These are phyloP conservation scores for Vitellaria paradoxa DNA, from an alignment of 179 eudicot genomes.

Conservation along the genomic window DNA sequence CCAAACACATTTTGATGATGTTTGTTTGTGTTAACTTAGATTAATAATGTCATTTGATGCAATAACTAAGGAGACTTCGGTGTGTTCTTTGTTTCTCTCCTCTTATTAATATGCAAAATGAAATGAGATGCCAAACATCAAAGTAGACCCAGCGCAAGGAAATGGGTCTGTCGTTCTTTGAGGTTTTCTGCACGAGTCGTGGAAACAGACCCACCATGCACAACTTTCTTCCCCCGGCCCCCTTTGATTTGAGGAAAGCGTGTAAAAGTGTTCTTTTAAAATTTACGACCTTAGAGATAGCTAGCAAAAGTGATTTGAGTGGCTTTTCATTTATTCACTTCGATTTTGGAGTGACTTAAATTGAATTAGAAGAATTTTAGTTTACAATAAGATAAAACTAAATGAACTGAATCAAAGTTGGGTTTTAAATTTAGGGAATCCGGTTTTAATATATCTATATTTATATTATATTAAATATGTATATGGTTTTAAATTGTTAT, in stretches of 20 bases:
- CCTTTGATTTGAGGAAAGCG: conserved; percentile 7
- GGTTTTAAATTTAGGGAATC: no score
- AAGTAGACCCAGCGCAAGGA: not conserved
- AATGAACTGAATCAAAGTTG: no score
- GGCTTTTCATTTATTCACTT: no score
- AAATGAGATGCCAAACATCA: not conserved
- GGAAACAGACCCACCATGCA: conserved; percentile 11
- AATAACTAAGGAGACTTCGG: not conserved
- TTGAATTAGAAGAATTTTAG: no score
- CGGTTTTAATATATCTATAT: no score
- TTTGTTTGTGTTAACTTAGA: not conserved
- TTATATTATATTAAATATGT: no score
- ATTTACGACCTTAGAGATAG: not conserved
- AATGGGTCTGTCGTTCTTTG: not conserved
- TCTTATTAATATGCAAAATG: conserved; percentile 4
- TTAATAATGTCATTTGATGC: not conserved
- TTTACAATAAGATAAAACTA: no score
- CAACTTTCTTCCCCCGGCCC: not conserved
- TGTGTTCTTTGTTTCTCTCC: not conserved
- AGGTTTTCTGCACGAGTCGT: conserved; percentile 14
- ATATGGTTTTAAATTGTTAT: no score
- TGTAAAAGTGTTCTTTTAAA: conserved; percentile 7
- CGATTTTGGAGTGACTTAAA: no score
- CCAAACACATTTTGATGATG: no score
- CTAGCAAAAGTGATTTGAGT: not conserved